phyloP scores from a whole-genome alignment of 257 asterid species.

The Marsdenia floribunda region DNA sequence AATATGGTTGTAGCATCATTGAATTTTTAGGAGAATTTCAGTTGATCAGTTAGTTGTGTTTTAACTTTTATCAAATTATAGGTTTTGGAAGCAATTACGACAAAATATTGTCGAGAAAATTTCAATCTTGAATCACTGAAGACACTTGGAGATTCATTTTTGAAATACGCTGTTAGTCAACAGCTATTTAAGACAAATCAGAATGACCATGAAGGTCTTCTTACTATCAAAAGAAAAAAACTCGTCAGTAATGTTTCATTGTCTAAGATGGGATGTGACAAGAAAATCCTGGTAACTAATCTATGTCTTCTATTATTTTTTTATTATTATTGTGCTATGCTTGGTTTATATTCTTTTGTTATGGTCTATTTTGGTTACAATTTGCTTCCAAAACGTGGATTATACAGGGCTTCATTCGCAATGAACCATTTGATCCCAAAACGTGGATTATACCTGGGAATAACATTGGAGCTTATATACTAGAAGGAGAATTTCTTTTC shows the following conservation, averaged over 20 bases:
- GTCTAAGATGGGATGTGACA: slow-evolving; percentile 66
- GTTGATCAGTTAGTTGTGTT: background rate
- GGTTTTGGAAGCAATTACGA: slow-evolving; percentile 87
- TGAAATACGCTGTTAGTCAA: slow-evolving; percentile 62
- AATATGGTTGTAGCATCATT: background rate
- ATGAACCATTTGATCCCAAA: slow-evolving; percentile 61
- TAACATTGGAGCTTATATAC: slow-evolving; percentile 17
- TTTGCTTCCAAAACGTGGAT: background rate
- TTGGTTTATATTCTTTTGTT: background rate
- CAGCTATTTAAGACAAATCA: slow-evolving; percentile 58
- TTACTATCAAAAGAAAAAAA: slow-evolving; percentile 42
- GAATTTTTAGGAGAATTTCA: background rate
- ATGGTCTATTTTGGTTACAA: background rate
- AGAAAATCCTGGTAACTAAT: slow-evolving; percentile 51
- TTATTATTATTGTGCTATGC: no score
- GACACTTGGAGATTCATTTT: slow-evolving; percentile 83
- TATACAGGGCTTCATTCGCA: slow-evolving; percentile 66
- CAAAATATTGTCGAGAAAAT: slow-evolving; percentile 65
- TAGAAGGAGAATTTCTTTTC: slow-evolving; percentile 32
- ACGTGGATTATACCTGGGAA: slow-evolving; percentile 66
- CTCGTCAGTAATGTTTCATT: slow-evolving; percentile 50
- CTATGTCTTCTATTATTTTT: no score
- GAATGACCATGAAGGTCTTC: slow-evolving; percentile 67
- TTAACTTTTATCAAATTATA: slow-evolving; percentile 8
- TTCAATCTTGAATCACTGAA: slow-evolving; percentile 75